Conservation (phyloP, 352 stramenopile genomes). For the Phytophthora hibernalis region DNA sequence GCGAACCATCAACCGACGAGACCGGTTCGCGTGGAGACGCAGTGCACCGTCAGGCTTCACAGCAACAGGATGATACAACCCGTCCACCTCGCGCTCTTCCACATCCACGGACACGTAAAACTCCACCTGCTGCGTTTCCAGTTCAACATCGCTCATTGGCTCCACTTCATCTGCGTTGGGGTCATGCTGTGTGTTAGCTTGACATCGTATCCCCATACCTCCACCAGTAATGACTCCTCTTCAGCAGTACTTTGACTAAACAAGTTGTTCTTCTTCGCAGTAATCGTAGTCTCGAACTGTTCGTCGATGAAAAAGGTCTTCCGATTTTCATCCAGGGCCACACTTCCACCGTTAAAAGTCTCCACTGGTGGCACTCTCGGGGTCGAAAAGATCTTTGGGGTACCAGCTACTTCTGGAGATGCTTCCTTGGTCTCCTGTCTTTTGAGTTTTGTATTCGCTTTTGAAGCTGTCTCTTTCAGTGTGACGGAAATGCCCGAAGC, state of each 20-base stretch:
- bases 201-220: conserved; percentile 68
- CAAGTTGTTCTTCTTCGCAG: conserved; percentile 25
- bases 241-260: conserved; percentile 15
- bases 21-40: conserved; percentile 66
- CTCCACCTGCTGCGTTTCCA: conserved; percentile 36
- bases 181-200: conserved; percentile 9
- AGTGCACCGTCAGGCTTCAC: conserved; percentile 77
- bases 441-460: conserved; percentile 13
- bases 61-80: conserved; percentile 66
- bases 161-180: background rate
- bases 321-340: background rate
- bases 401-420: background rate
- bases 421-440: conserved; percentile 14
- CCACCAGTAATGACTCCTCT: conserved; percentile 55
- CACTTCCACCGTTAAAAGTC: background rate
- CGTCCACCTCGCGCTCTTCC: conserved; percentile 71
- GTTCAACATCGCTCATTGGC: background rate
- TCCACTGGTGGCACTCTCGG: conserved; percentile 22
- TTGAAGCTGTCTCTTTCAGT: conserved; percentile 38
- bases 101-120: conserved; percentile 83
- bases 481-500: conserved; percentile 39
- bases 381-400: conserved; percentile 40
- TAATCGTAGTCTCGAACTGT: conserved; percentile 32
- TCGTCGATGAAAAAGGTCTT: conserved; percentile 35
- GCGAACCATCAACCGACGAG: conserved; percentile 61